phyloP scores from a whole-genome alignment of 768 basidiomycete species.

The Leucogyrophana mollusca region DNA sequence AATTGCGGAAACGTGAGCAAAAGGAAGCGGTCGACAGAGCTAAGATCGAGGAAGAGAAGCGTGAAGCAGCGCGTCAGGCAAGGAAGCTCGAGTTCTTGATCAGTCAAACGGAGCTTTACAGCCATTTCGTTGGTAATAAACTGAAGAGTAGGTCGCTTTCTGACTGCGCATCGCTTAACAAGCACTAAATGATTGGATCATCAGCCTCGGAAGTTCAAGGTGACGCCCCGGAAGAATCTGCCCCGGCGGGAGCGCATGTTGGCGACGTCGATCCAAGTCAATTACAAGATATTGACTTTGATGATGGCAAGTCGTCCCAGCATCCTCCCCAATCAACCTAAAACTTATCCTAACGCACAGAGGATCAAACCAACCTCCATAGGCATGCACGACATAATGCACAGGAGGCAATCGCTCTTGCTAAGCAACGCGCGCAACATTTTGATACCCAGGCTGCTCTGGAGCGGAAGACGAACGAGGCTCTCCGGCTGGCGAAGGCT shows the following conservation, averaged over 20 bases:
- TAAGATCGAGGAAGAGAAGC: conserved; percentile 87
- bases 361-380: conserved; percentile 84
- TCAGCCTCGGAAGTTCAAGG: conserved; percentile 80
- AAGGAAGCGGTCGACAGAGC: conserved; percentile 89
- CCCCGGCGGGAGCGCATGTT: conserved; percentile 58
- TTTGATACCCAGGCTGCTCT: conserved; percentile 85
- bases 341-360: conserved; percentile 37
- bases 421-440: conserved; percentile 73
- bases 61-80: conserved; percentile 91
- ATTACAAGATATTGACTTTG: conserved; percentile 83
- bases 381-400: conserved; percentile 86
- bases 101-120: conserved; percentile 97
- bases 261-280: conserved; percentile 49
- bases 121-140: conserved; percentile 98
- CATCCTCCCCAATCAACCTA: conserved; percentile 1
- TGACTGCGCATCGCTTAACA: not conserved
- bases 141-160: conserved; percentile 65
- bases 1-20: conserved; percentile 89
- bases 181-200: conserved; percentile 10
- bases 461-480: conserved; percentile 80
- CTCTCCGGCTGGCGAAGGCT: conserved; percentile 63
- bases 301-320: conserved; percentile 65
- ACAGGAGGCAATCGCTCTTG: conserved; percentile 80
- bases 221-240: conserved; percentile 38
- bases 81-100: conserved; percentile 98